phyloP scores from a whole-genome alignment of 2,329 filamentous ascomycete species.

The Biscogniauxia mediterranea region DNA sequence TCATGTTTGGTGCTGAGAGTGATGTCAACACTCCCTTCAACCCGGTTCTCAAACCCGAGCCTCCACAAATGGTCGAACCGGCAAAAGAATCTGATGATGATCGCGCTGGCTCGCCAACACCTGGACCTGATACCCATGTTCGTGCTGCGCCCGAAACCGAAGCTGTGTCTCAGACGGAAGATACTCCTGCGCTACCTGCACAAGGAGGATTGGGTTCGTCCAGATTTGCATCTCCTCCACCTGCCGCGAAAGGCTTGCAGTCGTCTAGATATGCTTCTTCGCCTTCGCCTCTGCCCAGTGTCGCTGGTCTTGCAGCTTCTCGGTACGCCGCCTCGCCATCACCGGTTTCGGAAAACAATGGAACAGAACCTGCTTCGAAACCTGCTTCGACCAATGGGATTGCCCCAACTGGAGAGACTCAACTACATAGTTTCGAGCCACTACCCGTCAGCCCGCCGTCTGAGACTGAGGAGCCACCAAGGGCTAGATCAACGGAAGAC shows the following conservation, averaged over 20 bases:
- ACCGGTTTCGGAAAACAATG: conserved; percentile 28
- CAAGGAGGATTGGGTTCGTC: conserved; percentile 30
- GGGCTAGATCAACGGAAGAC: conserved; percentile 33
- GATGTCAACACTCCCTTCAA: conserved; percentile 30
- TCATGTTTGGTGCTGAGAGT: conserved; percentile 33
- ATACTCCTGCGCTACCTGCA: conserved; percentile 11
- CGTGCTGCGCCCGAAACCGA: background rate
- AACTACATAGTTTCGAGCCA: conserved; percentile 33
- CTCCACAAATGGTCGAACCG: conserved; percentile 21
- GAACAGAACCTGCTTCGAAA: conserved; percentile 7
- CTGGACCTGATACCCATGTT: conserved; percentile 26
- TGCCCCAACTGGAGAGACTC: conserved; percentile 20
- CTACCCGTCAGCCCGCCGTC: conserved; percentile 32
- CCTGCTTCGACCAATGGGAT: conserved; percentile 3
- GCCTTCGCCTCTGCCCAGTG: conserved; percentile 42
- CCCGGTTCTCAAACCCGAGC: conserved; percentile 27
- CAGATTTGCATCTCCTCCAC: conserved; percentile 34
- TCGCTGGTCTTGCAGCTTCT: conserved; percentile 43
- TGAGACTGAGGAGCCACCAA: conserved; percentile 22
- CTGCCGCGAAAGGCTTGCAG: conserved; percentile 39
- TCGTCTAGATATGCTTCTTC: conserved; percentile 47
- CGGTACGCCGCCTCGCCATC: conserved; percentile 44
- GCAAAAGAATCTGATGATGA: conserved; percentile 30
- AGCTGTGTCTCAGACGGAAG: conserved; percentile 16
- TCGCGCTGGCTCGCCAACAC: conserved; percentile 34